Evolutionary conservation across 805 yeast genomes (phyloP), one percentile per base, ranked within the genome.

Genomic region (Ogataea zsoltii): DNA sequence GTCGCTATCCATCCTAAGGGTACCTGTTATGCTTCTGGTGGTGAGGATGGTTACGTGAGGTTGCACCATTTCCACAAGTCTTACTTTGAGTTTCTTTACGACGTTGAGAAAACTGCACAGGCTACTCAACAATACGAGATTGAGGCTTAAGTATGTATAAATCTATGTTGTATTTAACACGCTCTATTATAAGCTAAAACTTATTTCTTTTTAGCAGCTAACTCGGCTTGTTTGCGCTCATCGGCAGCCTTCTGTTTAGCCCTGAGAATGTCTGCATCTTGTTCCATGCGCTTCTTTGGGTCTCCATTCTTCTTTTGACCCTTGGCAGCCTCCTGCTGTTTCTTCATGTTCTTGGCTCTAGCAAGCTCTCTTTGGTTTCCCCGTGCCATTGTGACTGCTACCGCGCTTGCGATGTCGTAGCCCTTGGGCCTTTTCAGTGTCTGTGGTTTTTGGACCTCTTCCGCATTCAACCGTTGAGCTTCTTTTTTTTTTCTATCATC

Each of bases 1-100:
- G 79, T 94, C 52, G 96, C 96, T 26, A 87, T 89, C 43, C 96
- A 90, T 69, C 99, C 99, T 46, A 84, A 83, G 60, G 99, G 98
- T 45, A 80, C 85, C 28, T 85, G 92, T 39, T 94, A 86, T 67
- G 91, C 95, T n/a, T 85, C 96, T 48, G 99, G 99, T 41, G 96
- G 97, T 64, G 99, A 94, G 76, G 99, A 94, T 74, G 99, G 99
- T 68, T 88, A 81, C 62, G 86, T 94, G 51, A 88, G 99, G 73
- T 79, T 94, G 52, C 97, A 94, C 70, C 83, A 84, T 58, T 94
- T 90, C 70, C 97, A 91, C 65, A 88, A 89, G 71, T 77, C 88
- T 15, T 94, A 92, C 73, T 91, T 79, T 68, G 98, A 94, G 55
- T 94, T 94, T 72, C 83, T 83, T 65, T 91, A 88, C 63, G 97